Evolutionary conservation across 2,329 filamentous ascomycete genomes (phyloP).

Genomic region (Nannizziopsis barbatae): DNA sequence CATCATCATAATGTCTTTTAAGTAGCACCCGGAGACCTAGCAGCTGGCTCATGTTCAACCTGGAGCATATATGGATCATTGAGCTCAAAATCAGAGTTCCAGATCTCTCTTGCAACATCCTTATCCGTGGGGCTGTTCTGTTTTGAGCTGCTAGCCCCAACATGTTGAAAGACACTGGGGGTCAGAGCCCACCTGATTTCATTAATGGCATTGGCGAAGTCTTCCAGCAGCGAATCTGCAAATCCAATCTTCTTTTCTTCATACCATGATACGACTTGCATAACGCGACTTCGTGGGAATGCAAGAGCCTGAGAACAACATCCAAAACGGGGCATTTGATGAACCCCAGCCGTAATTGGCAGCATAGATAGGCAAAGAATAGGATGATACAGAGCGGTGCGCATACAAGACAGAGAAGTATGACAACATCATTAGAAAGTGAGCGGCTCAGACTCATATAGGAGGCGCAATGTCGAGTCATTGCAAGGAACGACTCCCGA

Average conservation of each 20-base stretch:
- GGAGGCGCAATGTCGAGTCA: conserved; percentile 4
- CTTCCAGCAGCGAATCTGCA: conserved; percentile 9
- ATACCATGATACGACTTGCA: conserved; percentile 9
- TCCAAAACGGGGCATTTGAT: conserved; percentile 12
- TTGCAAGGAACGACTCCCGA: conserved; percentile 1
- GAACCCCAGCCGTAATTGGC: conserved; percentile 2
- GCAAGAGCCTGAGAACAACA: conserved; percentile 11
- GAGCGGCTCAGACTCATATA: neutral
- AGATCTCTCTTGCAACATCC: conserved; percentile 6
- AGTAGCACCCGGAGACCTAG: too few species aligned
- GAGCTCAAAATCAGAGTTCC: conserved; percentile 11
- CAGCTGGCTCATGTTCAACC: conserved; percentile 7
- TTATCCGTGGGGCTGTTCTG: neutral
- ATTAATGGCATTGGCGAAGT: conserved; percentile 9
- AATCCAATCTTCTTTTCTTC: conserved; percentile 10
- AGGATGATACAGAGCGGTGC: conserved; percentile 6
- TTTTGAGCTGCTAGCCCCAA: conserved; percentile 10
- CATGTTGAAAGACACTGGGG: conserved; percentile 11
- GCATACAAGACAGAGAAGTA: conserved; percentile 4
- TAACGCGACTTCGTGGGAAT: conserved; percentile 9
- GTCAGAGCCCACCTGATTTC: conserved; percentile 12
- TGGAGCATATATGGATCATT: conserved; percentile 10
- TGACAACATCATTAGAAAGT: conserved; percentile 1
- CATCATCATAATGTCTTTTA: too few species aligned
- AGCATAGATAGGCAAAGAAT: conserved; percentile 10